phyloP scores from a whole-genome alignment of 2,329 filamentous ascomycete species.

The Colletotrichum tofieldiae region DNA sequence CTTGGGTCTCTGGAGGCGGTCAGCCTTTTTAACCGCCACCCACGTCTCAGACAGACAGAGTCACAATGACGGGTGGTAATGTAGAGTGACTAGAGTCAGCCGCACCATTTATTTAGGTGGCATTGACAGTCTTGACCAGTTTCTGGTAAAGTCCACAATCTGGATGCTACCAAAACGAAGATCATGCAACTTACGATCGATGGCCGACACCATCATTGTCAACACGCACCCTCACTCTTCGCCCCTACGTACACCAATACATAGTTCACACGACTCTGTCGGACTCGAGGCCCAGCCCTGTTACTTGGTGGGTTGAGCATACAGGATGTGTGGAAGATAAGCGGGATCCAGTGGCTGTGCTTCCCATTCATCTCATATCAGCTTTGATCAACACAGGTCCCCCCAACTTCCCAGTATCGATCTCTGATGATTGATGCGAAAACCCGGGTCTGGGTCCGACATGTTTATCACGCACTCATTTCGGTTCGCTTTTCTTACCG shows the following conservation, averaged over 20 bases:
- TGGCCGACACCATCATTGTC: constrained; percentile 6
- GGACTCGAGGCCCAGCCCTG: not conserved
- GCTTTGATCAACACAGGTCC: constrained; percentile 15
- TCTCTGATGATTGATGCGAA: not conserved
- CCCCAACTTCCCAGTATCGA: constrained; percentile 1
- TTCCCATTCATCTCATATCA: not conserved
- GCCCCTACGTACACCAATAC: not conserved
- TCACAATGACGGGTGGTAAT: not conserved
- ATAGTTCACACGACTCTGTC: not conserved
- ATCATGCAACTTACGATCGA: constrained; percentile 35
- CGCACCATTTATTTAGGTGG: not conserved
- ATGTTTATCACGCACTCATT: constrained; percentile 21
- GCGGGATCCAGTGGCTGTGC: not conserved
- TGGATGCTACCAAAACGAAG: constrained; percentile 31
- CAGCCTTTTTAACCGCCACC: constrained; percentile 13
- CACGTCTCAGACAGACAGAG: constrained; percentile 14
- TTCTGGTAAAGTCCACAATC: not conserved
- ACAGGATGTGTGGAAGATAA: not conserved
- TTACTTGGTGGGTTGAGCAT: not conserved
- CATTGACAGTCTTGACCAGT: not conserved
- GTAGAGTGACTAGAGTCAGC: not conserved
- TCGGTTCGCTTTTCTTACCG: constrained; percentile 3
- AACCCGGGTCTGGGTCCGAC: constrained; percentile 7
- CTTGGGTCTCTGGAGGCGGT: not conserved
- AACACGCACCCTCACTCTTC: not conserved